A percentile compares a stretch with the other conserved stretches of the same genome.
Conservation (phyloP, 2,329 filamentous ascomycete species). For the Calonectria multiphialidica region DNA sequence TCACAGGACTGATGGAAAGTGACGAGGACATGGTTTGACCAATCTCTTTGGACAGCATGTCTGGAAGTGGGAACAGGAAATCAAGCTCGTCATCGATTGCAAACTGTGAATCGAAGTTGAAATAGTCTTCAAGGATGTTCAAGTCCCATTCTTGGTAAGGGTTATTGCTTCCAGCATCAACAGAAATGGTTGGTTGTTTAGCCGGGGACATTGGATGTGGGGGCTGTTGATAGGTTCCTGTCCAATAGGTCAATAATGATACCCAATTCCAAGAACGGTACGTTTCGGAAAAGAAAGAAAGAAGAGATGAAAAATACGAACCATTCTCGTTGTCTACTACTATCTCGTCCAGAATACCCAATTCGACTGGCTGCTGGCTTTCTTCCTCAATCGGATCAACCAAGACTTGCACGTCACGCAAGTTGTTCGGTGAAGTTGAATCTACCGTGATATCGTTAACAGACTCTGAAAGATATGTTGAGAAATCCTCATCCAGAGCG, state of each 20-base stretch:
- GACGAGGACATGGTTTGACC: not conserved
- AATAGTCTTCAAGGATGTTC: not conserved
- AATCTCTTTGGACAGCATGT: not conserved
- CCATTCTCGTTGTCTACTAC: not conserved
- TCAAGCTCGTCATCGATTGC: not conserved
- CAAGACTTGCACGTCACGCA: not conserved
- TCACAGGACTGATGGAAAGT: not conserved
- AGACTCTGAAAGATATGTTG: not conserved
- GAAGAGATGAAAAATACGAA: not conserved
- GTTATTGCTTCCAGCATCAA: too few relatives aligned
- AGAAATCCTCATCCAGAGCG: not conserved
- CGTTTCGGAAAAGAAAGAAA: not conserved
- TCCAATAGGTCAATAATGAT: not conserved
- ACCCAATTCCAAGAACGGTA: not conserved
- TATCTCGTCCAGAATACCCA: not conserved
- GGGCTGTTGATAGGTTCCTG: not conserved
- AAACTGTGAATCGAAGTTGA: not conserved
- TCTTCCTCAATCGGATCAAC: not conserved
- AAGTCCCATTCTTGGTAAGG: not conserved
- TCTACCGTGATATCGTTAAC: not conserved
- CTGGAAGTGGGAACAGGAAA: not conserved
- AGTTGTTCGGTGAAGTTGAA: not conserved
- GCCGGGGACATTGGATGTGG: not conserved
- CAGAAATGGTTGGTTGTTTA: not conserved
- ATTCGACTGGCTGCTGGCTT: not conserved